Evolutionary conservation across 805 yeast genomes (phyloP).

Genomic region (Candida corydali): DNA sequence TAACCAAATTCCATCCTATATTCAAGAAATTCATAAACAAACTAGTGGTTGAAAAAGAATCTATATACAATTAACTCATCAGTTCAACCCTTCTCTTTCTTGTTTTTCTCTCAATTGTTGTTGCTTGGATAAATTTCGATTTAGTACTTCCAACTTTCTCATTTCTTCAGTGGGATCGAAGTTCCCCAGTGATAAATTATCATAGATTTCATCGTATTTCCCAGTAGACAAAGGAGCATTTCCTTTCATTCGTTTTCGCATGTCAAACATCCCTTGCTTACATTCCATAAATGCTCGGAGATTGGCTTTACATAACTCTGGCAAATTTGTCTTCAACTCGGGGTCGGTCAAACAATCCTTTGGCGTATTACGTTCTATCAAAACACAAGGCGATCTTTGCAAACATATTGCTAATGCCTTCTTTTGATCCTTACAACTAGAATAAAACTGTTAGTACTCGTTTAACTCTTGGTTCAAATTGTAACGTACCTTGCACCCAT

Average conservation of each 20-base stretch:
- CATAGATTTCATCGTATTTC: slow-evolving; percentile 82
- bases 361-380: slow-evolving; percentile 85
- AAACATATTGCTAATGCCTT: slow-evolving; percentile 94
- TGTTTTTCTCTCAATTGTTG: slow-evolving; percentile 26
- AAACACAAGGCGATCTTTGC: slow-evolving; percentile 94
- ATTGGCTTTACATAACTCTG: slow-evolving; percentile 83
- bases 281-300: slow-evolving; percentile 86
- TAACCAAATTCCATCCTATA: slow-evolving; percentile 46
- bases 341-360: slow-evolving; percentile 83
- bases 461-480: too few relatives aligned
- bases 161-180: slow-evolving; percentile 81
- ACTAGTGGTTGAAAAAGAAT: slow-evolving; percentile 11
- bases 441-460: not conserved
- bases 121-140: slow-evolving; percentile 42
- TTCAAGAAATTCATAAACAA: slow-evolving; percentile 45
- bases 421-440: slow-evolving; percentile 88
- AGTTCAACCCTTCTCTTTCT: slow-evolving; percentile 19
- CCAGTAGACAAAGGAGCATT: slow-evolving; percentile 94
- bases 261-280: slow-evolving; percentile 84
- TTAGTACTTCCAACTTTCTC: slow-evolving; percentile 60
- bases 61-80: too few relatives aligned
- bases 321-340: slow-evolving; percentile 67
- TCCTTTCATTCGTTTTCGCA: slow-evolving; percentile 88
- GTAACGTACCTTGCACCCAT: slow-evolving; percentile 56
- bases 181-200: slow-evolving; percentile 72